Evolutionary conservation across 108 stramenopile genomes (phyloP), one percentile per base, ranked within the genome.

Genomic region (Conticribra weissflogii): DNA sequence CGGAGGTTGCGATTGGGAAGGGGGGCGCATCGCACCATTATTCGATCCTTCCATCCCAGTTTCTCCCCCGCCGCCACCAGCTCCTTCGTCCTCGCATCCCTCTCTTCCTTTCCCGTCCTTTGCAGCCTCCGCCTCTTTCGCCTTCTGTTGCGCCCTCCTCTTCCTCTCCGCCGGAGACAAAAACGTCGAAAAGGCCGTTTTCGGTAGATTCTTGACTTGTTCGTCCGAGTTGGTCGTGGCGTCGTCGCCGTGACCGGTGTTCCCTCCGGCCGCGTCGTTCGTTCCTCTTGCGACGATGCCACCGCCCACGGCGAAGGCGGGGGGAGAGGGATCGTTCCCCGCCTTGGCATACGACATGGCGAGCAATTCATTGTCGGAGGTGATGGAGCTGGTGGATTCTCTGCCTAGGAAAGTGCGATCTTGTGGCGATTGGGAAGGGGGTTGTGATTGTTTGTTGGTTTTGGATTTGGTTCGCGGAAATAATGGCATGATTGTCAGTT

Each of bases 141-240:
- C 0, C 36, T 60, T 74, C 55, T 49, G 4, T 65, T 45, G 12
- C 29, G 45, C 46, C 50, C 57, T 47, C 32, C 59, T 31, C 58
- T 66, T 74, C 59, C 73, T 36, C 46, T 60, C 65, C 4, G 59
- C 65, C 12, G 73, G 73, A 24, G 58, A 60, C 5, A 66, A 51
- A 25, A 66, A 74, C 0, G 65, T 31, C 16, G 41, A 65, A 53
- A 65, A 65, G 12, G 64, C 51, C 5, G 51, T 8, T 27, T 65
- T 65, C 8, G 64, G 64, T 22, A 65, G 22, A 8, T 29, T 30
- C 24, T 24, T 30, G 17, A 65, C 31, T 54, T 65, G 50, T 36
- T 65, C 64, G 4, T 53, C 51, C 9, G 49, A 41, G 12, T 41
- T 41, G 36, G 36, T 41, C 5, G 36, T 12, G 12, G 5, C 12